Percentiles rank a stretch among this genome's conserved stretches.
phyloP scores from a whole-genome alignment of 257 asterid species.

The Solanum chiquidenum region DNA sequence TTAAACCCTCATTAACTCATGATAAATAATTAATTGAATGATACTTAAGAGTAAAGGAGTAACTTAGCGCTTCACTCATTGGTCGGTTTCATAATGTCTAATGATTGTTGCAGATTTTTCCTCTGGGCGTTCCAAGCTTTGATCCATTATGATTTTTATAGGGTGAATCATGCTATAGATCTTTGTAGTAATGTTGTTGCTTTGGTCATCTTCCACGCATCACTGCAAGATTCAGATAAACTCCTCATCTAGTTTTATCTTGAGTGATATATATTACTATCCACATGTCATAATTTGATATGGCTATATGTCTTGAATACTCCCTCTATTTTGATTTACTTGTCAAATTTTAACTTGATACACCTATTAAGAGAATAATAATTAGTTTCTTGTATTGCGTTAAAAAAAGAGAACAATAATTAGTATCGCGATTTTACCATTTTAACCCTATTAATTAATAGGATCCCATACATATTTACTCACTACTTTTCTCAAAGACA shows the following conservation, averaged over 20 bases:
- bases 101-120: not conserved
- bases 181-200: not conserved
- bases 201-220: not conserved
- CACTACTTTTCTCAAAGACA: not conserved
- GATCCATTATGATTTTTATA: not conserved
- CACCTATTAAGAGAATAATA: not conserved
- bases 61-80: not conserved
- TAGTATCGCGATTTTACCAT: not conserved
- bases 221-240: not conserved
- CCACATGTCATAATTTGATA: not conserved
- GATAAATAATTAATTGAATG: no score
- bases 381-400: no score
- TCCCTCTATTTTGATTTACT: not conserved
- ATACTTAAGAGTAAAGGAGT: not conserved
- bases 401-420: no score
- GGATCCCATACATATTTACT: not conserved
- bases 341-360: not conserved
- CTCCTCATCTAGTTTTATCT: not conserved
- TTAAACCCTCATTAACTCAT: not conserved
- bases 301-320: not conserved
- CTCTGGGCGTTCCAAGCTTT: not conserved
- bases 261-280: not conserved
- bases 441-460: not conserved
- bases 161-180: not conserved
- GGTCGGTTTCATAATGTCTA: not conserved